Percentiles rank a stretch among this genome's conserved stretches.
These are phyloP conservation scores for Chrysopogon serrulatus DNA, from an alignment of 176 grass and related monocot genomes.

Conservation along the genomic window DNA sequence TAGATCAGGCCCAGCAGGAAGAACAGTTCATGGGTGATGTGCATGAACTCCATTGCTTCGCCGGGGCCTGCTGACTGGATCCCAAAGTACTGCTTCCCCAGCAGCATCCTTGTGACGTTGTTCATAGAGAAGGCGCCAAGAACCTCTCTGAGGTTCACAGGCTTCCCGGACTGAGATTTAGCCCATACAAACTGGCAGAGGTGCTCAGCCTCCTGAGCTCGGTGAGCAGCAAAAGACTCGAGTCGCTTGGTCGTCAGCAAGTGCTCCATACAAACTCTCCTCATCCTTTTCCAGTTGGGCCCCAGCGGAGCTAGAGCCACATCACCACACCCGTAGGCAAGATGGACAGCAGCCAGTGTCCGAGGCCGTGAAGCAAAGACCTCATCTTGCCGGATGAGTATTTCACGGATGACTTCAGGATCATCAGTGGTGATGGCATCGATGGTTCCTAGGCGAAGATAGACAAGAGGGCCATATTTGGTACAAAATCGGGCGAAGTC, in stretches of 20 bases:
- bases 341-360: constrained; percentile 67
- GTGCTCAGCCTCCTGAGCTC: constrained; percentile 58
- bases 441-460: constrained; percentile 79
- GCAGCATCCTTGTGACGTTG: constrained; percentile 92
- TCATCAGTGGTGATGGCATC: constrained; percentile 90
- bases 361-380: constrained; percentile 82
- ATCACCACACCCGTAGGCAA: constrained; percentile 69
- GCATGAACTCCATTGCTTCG: constrained; percentile 90
- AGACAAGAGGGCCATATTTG: constrained; percentile 74
- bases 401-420: constrained; percentile 84
- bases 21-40: constrained; percentile 86
- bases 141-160: constrained; percentile 75
- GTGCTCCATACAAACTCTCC: constrained; percentile 90
- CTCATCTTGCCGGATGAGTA: constrained; percentile 81
- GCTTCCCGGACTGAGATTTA: constrained; percentile 32
- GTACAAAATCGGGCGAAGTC: constrained; percentile 74
- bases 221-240: constrained; percentile 66
- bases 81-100: constrained; percentile 91
- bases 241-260: constrained; percentile 75
- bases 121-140: constrained; percentile 87
- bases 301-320: constrained; percentile 78
- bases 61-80: constrained; percentile 55
- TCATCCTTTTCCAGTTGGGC: constrained; percentile 82
- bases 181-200: constrained; percentile 65
- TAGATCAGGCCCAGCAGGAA: constrained; percentile 78